phyloP scores from a whole-genome alignment of 495 filamentous ascomycete species.

The Penicillium verhagenii region DNA sequence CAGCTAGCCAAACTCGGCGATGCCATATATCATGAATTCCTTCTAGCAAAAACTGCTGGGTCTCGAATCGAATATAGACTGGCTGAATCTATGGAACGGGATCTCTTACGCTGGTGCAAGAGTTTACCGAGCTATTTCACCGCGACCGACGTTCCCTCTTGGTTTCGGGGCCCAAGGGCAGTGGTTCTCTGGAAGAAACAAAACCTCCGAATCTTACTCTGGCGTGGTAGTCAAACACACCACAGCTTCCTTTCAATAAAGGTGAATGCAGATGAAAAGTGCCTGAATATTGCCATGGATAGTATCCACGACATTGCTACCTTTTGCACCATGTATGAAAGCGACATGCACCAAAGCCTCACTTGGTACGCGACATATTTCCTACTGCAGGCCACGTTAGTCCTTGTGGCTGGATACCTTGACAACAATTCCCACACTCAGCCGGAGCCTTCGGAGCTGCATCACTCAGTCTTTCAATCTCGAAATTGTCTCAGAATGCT shows the following conservation, averaged over 20 bases:
- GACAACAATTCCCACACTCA: background rate
- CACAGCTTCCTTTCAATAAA: background rate
- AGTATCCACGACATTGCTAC: slow-evolving; percentile 6
- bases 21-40: slow-evolving; percentile 17
- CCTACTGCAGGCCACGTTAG: slow-evolving; percentile 3
- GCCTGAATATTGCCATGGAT: slow-evolving; percentile 3
- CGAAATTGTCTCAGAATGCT: slow-evolving; percentile 3
- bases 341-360: background rate
- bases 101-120: slow-evolving; percentile 15
- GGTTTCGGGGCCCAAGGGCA: slow-evolving; percentile 23
- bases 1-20: slow-evolving; percentile 20
- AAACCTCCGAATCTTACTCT: slow-evolving; percentile 26
- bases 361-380: slow-evolving; percentile 7
- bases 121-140: slow-evolving; percentile 25
- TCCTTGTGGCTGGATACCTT: background rate
- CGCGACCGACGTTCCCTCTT: slow-evolving; percentile 7
- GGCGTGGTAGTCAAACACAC: slow-evolving; percentile 22
- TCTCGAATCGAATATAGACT: slow-evolving; percentile 8
- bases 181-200: slow-evolving; percentile 27
- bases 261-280: background rate
- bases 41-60: slow-evolving; percentile 3
- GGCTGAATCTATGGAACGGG: slow-evolving; percentile 10
- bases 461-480: slow-evolving; percentile 2
- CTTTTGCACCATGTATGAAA: slow-evolving; percentile 1
- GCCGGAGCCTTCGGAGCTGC: background rate